Evolutionary conservation across 768 basidiomycete species (phyloP).

Genomic region (Pleurotus citrinopileatus): DNA sequence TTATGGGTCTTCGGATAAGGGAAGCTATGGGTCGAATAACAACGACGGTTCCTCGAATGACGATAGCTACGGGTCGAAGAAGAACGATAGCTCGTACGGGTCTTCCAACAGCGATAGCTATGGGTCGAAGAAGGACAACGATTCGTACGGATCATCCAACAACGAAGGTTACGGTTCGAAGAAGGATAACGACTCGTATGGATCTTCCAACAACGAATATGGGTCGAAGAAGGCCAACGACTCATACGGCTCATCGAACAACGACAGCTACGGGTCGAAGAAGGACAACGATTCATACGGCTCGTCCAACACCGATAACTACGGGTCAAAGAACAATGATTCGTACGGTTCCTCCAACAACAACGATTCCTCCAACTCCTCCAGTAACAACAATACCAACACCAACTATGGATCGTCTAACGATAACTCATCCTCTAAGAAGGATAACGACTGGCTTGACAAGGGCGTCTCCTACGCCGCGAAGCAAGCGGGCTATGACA

Average conservation of each 20-base stretch:
- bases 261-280: conserved; percentile 20
- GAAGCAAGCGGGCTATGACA: conserved; percentile 38
- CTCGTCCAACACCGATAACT: conserved; percentile 12
- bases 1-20: not conserved
- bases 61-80: not conserved
- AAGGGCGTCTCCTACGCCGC: conserved; percentile 38
- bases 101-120: not conserved
- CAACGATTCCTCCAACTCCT: conserved; percentile 11
- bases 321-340: conserved; percentile 9
- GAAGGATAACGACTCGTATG: conserved; percentile 17
- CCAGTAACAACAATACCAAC: conserved; percentile 9
- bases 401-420: conserved; percentile 13
- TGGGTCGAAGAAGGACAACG: not conserved
- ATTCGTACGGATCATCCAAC: conserved; percentile 2
- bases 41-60: not conserved
- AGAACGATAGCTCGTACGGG: not conserved
- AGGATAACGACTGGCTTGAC: conserved; percentile 28
- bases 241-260: conserved; percentile 25
- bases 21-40: not conserved
- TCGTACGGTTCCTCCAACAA: conserved; percentile 17
- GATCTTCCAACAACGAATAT: conserved; percentile 16
- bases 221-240: conserved; percentile 11
- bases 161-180: not conserved
- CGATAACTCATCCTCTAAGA: conserved; percentile 11
- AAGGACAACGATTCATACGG: conserved; percentile 20